Conservation (phyloP, 306 rosid species). For the Prunus dulcis region DNA sequence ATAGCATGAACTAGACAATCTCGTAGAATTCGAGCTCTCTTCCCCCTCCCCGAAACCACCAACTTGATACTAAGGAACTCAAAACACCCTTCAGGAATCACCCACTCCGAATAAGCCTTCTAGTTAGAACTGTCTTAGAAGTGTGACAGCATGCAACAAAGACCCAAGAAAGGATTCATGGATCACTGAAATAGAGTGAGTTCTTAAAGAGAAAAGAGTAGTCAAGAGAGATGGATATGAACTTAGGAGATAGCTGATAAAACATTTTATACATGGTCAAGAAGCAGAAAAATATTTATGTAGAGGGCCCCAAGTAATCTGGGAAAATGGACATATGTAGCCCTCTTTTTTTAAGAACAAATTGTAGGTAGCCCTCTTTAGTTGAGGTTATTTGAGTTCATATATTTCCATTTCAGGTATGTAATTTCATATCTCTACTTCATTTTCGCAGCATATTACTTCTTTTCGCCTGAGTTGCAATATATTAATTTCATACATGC, state of each 20-base stretch:
- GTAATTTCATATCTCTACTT: not conserved
- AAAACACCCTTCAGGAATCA: too few relatives aligned
- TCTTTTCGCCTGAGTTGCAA: not conserved
- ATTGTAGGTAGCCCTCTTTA: not conserved
- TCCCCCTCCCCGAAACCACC: too few relatives aligned
- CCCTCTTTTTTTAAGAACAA: not conserved
- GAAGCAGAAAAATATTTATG: not conserved
- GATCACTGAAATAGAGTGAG: conserved; percentile 1
- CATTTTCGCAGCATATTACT: not conserved
- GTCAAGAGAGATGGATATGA: not conserved
- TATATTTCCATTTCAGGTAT: not conserved
- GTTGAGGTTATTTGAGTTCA: not conserved
- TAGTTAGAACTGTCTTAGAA: not conserved
- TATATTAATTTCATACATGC: not conserved
- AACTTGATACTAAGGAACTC: too few relatives aligned
- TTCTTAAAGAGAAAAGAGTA: too few relatives aligned
- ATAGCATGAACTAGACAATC: too few relatives aligned
- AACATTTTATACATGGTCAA: not conserved
- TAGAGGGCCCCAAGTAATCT: not conserved
- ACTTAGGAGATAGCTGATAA: not conserved
- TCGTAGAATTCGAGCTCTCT: too few relatives aligned
- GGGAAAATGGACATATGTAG: not conserved
- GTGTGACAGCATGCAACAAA: not conserved
- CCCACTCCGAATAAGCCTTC: not conserved
- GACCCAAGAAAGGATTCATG: not conserved